phyloP scores from a whole-genome alignment of 108 stramenopile species.

The Nitzschia inconspicua region DNA sequence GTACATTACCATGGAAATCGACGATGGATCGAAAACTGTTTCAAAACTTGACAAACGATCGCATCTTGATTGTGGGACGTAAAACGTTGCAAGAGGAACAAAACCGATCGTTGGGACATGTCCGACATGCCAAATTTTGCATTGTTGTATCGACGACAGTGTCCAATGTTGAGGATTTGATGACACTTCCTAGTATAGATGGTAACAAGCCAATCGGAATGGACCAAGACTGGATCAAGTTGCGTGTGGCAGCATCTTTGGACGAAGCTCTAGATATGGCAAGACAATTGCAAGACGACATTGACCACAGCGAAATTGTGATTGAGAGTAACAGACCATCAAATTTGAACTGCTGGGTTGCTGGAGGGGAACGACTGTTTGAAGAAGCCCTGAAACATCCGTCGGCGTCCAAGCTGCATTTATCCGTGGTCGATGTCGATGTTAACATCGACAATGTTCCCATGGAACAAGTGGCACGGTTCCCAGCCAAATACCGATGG shows the following conservation, averaged over 20 bases:
- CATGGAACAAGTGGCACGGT: background rate
- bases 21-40: slow-evolving; percentile 63
- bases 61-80: slow-evolving; percentile 66
- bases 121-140: slow-evolving; percentile 57
- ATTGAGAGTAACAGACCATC: background rate
- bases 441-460: slow-evolving; percentile 1
- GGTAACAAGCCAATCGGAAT: background rate
- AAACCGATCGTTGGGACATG: slow-evolving; percentile 23
- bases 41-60: slow-evolving; percentile 44
- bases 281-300: slow-evolving; percentile 10
- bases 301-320: background rate
- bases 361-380: slow-evolving; percentile 71
- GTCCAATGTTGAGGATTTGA: slow-evolving; percentile 4
- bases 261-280: slow-evolving; percentile 62
- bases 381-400: slow-evolving; percentile 60
- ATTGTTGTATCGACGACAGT: slow-evolving; percentile 60
- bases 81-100: slow-evolving; percentile 58
- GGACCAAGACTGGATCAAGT: background rate
- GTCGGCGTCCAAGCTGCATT: slow-evolving; percentile 42
- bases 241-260: slow-evolving; percentile 60
- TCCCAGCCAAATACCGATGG: slow-evolving; percentile 29
- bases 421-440: slow-evolving; percentile 45
- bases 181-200: background rate
- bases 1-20: slow-evolving; percentile 65
- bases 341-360: slow-evolving; percentile 58